A percentile compares a stretch with the other conserved stretches of the same genome.
These are phyloP conservation scores for Ogataea paraovalis DNA, from an alignment of 805 yeast genomes.

Conservation along the genomic window DNA sequence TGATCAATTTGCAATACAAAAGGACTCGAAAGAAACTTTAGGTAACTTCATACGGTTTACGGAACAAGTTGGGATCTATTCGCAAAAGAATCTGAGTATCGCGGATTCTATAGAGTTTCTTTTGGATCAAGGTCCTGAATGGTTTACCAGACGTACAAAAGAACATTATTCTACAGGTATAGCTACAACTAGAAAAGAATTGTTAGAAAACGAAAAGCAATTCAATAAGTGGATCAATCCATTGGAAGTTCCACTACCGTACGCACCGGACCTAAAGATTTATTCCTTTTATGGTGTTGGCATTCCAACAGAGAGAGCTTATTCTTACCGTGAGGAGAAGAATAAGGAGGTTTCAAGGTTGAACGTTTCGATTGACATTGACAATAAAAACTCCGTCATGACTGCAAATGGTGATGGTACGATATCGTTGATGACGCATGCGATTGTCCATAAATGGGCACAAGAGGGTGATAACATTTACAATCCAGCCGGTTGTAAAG, in stretches of 20 bases:
- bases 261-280: conserved; percentile 88
- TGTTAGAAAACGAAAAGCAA: conserved; percentile 60
- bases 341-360: conserved; percentile 49
- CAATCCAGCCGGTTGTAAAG: conserved; percentile 74
- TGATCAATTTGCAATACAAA: conserved; percentile 39
- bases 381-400: conserved; percentile 60
- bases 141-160: conserved; percentile 64
- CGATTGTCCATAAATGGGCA: conserved; percentile 68
- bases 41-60: conserved; percentile 74
- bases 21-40: conserved; percentile 35
- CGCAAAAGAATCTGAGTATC: conserved; percentile 56
- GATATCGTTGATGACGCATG: conserved; percentile 77
- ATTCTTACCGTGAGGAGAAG: conserved; percentile 71
- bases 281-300: conserved; percentile 96
- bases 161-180: conserved; percentile 79
- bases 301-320: conserved; percentile 92
- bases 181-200: conserved; percentile 56
- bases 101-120: conserved; percentile 64
- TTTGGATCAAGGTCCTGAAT: conserved; percentile 61
- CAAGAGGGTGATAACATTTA: conserved; percentile 43
- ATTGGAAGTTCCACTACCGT: conserved; percentile 83
- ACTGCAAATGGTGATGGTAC: conserved; percentile 97
- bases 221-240: conserved; percentile 93
- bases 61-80: conserved; percentile 39
- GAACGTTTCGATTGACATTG: conserved; percentile 68